Base-by-base conservation (phyloP, 371 early-diverging fungal species). In the Syncephalastrum contaminatum region DNA sequence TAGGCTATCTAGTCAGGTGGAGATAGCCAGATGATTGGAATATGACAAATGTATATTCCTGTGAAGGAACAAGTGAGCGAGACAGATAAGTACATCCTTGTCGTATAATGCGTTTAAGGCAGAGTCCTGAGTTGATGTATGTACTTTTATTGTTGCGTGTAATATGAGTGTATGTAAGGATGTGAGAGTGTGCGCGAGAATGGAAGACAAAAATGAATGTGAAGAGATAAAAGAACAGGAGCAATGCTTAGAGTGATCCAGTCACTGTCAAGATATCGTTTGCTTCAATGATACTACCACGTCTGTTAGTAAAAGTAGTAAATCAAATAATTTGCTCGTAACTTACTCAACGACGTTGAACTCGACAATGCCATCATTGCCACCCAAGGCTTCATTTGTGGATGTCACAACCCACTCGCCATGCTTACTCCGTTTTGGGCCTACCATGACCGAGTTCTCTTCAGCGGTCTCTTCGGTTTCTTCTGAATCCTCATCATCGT, bases 231-330 rank as follows among this genome's bases (percentile, higher is more conserved):
- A 12, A 30, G 2, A 8, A 30, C 10, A 10, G 36, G 36, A 30
- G 10, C 36, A 7, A 7, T 25, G 36, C 36, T 30, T 65, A 67
- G 49, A 91, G 69, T 21, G 89, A 83, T 54, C 91, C 91, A 49
- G 83, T 81, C 15, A 89, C 83, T 12, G 89, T 83, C 43, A 91
- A 69, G 73, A 91, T 88, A 53, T 87, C 85, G 68, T 87, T 88
- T 36, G 86, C 85, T 64, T 83, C 83, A 51, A 86, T 80, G 55
- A 91, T 75, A 41, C 89, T 90, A 63, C 15, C 43, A 19, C 20
- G 19, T 54, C 13, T 25, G 43, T 19, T 21, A 53, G 8, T 20
- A 27, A 8, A 39, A 25, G 13, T 15, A 8, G 20, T 13, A 6
- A 3, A 19, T 2, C 47, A 46, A 4, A 15, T 1, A 13, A 20